Conservation (phyloP, 2,329 filamentous ascomycete species). For the Dactylellina drechsleri region DNA sequence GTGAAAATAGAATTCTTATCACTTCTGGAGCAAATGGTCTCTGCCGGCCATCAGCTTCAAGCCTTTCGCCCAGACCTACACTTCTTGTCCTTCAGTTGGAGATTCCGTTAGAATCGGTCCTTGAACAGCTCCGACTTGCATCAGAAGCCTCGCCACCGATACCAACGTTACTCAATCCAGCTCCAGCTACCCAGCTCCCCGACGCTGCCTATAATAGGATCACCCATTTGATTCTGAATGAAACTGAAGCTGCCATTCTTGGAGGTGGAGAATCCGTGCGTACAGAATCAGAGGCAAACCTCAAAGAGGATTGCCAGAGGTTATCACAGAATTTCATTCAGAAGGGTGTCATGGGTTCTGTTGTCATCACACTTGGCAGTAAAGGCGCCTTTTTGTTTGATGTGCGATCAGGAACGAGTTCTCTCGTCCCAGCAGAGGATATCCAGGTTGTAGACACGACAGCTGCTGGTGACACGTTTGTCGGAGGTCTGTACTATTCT, state of each 20-base stretch:
- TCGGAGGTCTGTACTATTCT: conserved; percentile 66
- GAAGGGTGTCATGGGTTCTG: conserved; percentile 77
- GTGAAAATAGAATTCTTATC: conserved; percentile 80
- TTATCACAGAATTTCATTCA: conserved; percentile 70
- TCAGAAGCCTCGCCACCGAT: conserved; percentile 59
- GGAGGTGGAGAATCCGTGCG: conserved; percentile 56
- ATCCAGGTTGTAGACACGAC: conserved; percentile 90
- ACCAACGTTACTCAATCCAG: conserved; percentile 78
- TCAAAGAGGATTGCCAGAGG: conserved; percentile 30
- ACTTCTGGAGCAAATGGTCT: conserved; percentile 75
- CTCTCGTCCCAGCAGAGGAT: conserved; percentile 72
- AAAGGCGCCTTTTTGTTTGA: conserved; percentile 78
- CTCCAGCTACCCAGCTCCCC: conserved; percentile 77
- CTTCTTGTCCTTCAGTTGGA: conserved; percentile 82
- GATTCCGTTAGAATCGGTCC: conserved; percentile 73
- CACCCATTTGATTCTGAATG: conserved; percentile 85
- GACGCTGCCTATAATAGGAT: conserved; percentile 73
- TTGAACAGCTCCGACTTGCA: conserved; percentile 70
- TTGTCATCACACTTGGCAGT: conserved; percentile 80
- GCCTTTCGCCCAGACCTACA: conserved; percentile 65
- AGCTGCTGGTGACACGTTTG: conserved; percentile 92
- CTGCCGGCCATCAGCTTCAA: conserved; percentile 61
- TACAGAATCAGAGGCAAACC: conserved; percentile 23
- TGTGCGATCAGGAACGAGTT: conserved; percentile 62
- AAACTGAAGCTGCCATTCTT: conserved; percentile 80